Conservation (phyloP, 2,329 filamentous ascomycete genomes). For the Acarospora socialis region DNA sequence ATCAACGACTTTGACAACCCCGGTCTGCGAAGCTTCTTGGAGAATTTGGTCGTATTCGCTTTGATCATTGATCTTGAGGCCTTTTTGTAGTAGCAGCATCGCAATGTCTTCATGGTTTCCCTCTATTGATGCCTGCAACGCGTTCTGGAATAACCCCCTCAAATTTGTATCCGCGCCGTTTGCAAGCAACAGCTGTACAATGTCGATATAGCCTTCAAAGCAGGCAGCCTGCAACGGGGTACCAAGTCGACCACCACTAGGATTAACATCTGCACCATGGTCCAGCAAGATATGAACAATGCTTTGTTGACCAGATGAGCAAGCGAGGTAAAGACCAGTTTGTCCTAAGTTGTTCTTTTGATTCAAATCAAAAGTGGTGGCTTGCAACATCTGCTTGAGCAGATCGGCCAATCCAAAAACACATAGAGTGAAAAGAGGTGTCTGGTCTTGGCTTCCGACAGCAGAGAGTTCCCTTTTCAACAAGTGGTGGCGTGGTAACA, state of each 20-base stretch:
- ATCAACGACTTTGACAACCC: conserved; percentile 1
- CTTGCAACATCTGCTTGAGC: background rate
- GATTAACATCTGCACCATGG: conserved; percentile 1
- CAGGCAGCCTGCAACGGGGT: conserved; percentile 3
- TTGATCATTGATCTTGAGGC: background rate
- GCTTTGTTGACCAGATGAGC: conserved; percentile 1
- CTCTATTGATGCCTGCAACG: background rate
- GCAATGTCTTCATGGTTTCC: conserved; percentile 2
- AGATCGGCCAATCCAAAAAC: background rate
- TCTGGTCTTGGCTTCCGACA: background rate
- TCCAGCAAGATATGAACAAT: background rate
- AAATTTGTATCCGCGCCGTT: conserved; percentile 1
- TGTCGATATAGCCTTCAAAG: conserved; percentile 1
- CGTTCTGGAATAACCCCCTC: background rate
- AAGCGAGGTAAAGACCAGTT: conserved; percentile 1
- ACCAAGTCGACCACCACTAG: background rate
- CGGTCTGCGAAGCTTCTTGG: conserved; percentile 1
- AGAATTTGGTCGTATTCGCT: conserved; percentile 3
- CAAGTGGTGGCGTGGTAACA: background rate
- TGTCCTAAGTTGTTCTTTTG: conserved; percentile 3
- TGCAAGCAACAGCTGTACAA: conserved; percentile 1
- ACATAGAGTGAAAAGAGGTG: background rate
- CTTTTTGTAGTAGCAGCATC: background rate
- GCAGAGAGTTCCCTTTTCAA: background rate
- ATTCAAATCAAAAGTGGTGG: background rate